These are phyloP conservation scores for Talaromyces sp. DNA, from an alignment of 2,329 filamentous ascomycete species.

Conservation along the genomic window DNA sequence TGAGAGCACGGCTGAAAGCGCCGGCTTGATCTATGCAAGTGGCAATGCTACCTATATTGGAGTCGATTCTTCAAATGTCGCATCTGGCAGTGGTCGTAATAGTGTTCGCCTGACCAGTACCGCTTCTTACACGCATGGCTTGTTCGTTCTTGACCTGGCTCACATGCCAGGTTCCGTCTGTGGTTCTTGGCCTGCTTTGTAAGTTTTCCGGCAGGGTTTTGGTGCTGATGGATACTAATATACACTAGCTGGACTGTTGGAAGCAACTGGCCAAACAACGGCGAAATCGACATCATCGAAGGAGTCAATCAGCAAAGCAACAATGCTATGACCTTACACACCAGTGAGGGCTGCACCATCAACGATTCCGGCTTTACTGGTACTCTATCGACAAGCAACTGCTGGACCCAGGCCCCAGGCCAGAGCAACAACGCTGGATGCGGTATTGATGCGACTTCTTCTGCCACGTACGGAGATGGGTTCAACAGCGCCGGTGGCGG, in stretches of 20 bases:
- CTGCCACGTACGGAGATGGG: constrained; percentile 58
- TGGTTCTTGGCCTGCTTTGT: constrained; percentile 70
- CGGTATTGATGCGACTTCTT: constrained; percentile 49
- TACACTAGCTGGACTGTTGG: constrained; percentile 55
- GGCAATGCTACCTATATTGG: constrained; percentile 61
- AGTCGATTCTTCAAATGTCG: constrained; percentile 60
- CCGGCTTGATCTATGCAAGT: constrained; percentile 57
- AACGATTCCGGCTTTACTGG: constrained; percentile 47
- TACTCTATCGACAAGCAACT: constrained; percentile 53
- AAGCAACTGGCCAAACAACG: constrained; percentile 64
- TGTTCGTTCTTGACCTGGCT: constrained; percentile 67
- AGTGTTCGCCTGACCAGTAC: constrained; percentile 70
- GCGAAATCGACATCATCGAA: constrained; percentile 79
- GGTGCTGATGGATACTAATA: not conserved
- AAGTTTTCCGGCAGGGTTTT: constrained; percentile 21
- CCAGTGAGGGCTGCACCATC: constrained; percentile 58
- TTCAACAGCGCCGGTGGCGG: constrained; percentile 70
- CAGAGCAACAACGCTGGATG: constrained; percentile 57
- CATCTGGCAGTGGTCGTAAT: constrained; percentile 58
- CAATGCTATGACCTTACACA: constrained; percentile 67
- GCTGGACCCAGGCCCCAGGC: constrained; percentile 49
- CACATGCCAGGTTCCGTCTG: constrained; percentile 71
- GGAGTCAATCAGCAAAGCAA: constrained; percentile 63
- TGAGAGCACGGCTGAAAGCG: constrained; percentile 54
- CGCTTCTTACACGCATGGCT: constrained; percentile 59